Conservation (phyloP, 768 basidiomycete species). For the Thelephora aurantiotincta region DNA sequence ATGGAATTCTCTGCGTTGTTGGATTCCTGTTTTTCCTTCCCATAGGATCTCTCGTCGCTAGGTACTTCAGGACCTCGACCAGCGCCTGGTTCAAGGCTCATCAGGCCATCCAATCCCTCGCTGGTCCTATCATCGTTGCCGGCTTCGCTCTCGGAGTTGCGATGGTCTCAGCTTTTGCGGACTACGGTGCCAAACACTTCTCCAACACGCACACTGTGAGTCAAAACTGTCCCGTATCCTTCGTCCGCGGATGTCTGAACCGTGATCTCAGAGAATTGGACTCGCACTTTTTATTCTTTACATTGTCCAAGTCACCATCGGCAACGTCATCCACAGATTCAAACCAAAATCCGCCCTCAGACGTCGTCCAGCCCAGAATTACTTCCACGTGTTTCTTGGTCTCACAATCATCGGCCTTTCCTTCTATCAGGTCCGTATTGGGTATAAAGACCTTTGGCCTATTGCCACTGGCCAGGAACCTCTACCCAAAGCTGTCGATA, state of each 20-base stretch:
- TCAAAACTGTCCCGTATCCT: constrained; percentile 6
- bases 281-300: constrained; percentile 40
- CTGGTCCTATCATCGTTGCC: constrained; percentile 38
- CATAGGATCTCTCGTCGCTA: constrained; percentile 38
- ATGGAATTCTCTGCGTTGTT: constrained; percentile 35
- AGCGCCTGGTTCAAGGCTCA: constrained; percentile 29
- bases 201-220: constrained; percentile 24
- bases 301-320: constrained; percentile 31
- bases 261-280: constrained; percentile 31
- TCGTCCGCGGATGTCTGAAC: not conserved
- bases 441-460: constrained; percentile 21
- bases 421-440: constrained; percentile 34
- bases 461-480: constrained; percentile 13
- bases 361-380: constrained; percentile 31
- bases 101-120: constrained; percentile 27
- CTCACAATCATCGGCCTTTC: constrained; percentile 39
- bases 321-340: constrained; percentile 36
- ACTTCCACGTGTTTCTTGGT: constrained; percentile 32
- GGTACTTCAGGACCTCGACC: constrained; percentile 38
- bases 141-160: constrained; percentile 32
- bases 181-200: constrained; percentile 17
- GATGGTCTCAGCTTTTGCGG: constrained; percentile 21
- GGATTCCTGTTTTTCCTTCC: constrained; percentile 48
- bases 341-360: constrained; percentile 24
- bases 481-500: constrained; percentile 14